These are phyloP conservation scores for Moelleriella libera DNA, from an alignment of 2,329 filamentous ascomycete species.

Conservation along the genomic window DNA sequence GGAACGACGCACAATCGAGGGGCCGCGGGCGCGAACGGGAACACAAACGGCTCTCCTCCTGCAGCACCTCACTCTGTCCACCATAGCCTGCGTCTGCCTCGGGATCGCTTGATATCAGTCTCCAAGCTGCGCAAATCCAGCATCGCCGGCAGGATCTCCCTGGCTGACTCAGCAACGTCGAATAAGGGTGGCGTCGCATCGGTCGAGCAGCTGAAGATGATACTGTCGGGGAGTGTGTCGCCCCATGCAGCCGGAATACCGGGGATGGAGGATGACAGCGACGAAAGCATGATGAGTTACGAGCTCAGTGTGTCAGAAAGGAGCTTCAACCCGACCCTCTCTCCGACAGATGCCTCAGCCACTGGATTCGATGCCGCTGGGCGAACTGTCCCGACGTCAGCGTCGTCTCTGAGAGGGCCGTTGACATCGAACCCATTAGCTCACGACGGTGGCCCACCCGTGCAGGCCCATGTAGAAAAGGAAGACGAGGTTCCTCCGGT, in stretches of 20 bases:
- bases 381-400: conserved; percentile 19
- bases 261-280: conserved; percentile 35
- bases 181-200: conserved; percentile 40
- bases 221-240: conserved; percentile 36
- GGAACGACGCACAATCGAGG: conserved; percentile 33
- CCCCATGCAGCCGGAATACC: conserved; percentile 21
- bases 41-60: conserved; percentile 20
- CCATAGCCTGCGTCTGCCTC: conserved; percentile 30
- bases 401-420: conserved; percentile 19
- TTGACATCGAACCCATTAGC: conserved; percentile 27
- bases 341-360: conserved; percentile 6
- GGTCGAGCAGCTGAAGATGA: conserved; percentile 49
- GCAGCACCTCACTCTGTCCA: conserved; percentile 35
- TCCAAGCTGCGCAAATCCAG: conserved; percentile 39
- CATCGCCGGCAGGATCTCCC: conserved; percentile 35
- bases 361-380: conserved; percentile 11
- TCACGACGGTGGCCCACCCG: conserved; percentile 7
- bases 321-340: conserved; percentile 36
- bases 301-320: conserved; percentile 54
- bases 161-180: conserved; percentile 25
- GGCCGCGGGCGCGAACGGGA: conserved; percentile 20
- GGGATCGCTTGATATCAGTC: conserved; percentile 17
- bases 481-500: conserved; percentile 37
- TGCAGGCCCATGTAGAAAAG: conserved; percentile 1
- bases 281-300: conserved; percentile 59